phyloP scores from a whole-genome alignment of 1,139 yeast species.

The Yamadazyma dendronema region DNA sequence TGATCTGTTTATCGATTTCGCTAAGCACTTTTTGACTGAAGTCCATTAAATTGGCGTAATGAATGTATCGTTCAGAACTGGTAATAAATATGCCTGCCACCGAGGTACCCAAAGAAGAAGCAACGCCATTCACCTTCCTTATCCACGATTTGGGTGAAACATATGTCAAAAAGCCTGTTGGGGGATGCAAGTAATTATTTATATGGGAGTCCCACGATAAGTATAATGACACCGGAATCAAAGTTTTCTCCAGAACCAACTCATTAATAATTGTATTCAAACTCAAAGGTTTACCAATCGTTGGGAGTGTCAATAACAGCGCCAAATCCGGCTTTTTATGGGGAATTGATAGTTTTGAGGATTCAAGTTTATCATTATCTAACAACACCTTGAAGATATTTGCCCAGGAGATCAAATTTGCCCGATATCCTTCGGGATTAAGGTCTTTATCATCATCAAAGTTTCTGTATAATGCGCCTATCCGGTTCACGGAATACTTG shows the following conservation, averaged over 20 bases:
- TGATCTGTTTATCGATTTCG: slow-evolving; percentile 8
- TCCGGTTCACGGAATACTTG: slow-evolving; percentile 30
- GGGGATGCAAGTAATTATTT: slow-evolving; percentile 11
- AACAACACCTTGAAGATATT: slow-evolving; percentile 25
- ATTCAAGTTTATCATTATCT: slow-evolving; percentile 15
- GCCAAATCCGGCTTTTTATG: slow-evolving; percentile 22
- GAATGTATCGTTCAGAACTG: slow-evolving; percentile 24
- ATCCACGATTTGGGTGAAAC: slow-evolving; percentile 24
- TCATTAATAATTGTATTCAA: slow-evolving; percentile 26
- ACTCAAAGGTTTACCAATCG: slow-evolving; percentile 30
- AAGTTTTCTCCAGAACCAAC: slow-evolving; percentile 19
- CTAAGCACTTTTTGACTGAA: slow-evolving; percentile 15
- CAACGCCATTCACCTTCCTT: not conserved
- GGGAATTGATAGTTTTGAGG: slow-evolving; percentile 21
- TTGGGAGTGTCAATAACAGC: slow-evolving; percentile 22
- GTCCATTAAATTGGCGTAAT: slow-evolving; percentile 22
- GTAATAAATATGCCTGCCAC: slow-evolving; percentile 9
- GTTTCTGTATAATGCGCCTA: slow-evolving; percentile 65
- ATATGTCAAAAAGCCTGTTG: slow-evolving; percentile 13
- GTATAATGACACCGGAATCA: slow-evolving; percentile 26
- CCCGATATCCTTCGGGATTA: slow-evolving; percentile 69
- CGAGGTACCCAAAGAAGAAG: slow-evolving; percentile 3
- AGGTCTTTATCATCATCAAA: slow-evolving; percentile 48
- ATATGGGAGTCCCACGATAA: slow-evolving; percentile 11
- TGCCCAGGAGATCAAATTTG: slow-evolving; percentile 67